phyloP scores from a whole-genome alignment of 2,329 filamentous ascomycete species.

The Lithohypha guttulata region DNA sequence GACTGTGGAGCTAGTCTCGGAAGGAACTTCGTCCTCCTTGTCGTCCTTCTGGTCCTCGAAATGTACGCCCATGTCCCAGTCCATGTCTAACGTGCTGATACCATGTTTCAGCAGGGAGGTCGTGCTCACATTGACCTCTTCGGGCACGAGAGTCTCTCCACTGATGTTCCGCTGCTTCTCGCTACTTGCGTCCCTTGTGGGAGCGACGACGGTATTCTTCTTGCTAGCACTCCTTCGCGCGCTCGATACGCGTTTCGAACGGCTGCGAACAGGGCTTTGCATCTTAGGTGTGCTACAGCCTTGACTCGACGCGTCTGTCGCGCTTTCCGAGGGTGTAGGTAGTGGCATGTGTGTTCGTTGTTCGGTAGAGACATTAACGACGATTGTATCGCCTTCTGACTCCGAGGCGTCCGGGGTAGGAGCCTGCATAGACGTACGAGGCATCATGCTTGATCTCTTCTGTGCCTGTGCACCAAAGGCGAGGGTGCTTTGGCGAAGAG shows the following conservation, averaged over 20 bases:
- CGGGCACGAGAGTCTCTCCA: constrained; percentile 30
- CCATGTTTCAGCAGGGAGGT: constrained; percentile 31
- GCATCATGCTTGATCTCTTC: constrained; percentile 4
- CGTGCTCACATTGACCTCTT: constrained; percentile 28
- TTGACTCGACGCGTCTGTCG: constrained; percentile 22
- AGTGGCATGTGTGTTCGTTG: constrained; percentile 11
- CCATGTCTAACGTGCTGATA: constrained; percentile 31
- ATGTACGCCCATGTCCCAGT: constrained; percentile 22
- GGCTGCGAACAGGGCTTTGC: constrained; percentile 12
- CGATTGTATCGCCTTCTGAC: constrained; percentile 5
- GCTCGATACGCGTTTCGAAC: constrained; percentile 17
- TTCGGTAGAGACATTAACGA: constrained; percentile 3
- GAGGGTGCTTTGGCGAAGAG: constrained; percentile 19
- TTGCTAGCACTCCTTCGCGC: not conserved
- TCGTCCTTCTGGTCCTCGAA: constrained; percentile 11
- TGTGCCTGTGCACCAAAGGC: constrained; percentile 11
- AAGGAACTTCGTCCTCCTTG: constrained; percentile 12
- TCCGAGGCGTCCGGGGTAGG: constrained; percentile 15
- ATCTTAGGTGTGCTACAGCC: constrained; percentile 13
- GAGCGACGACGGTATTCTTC: not conserved
- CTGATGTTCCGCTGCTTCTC: constrained; percentile 23
- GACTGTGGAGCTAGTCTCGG: constrained; percentile 4
- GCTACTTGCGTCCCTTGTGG: constrained; percentile 21
- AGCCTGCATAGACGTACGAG: constrained; percentile 12
- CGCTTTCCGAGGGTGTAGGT: constrained; percentile 24